Evolutionary conservation across 2,329 filamentous ascomycete species (phyloP).

Genomic region (Sphaerulina musiva): DNA sequence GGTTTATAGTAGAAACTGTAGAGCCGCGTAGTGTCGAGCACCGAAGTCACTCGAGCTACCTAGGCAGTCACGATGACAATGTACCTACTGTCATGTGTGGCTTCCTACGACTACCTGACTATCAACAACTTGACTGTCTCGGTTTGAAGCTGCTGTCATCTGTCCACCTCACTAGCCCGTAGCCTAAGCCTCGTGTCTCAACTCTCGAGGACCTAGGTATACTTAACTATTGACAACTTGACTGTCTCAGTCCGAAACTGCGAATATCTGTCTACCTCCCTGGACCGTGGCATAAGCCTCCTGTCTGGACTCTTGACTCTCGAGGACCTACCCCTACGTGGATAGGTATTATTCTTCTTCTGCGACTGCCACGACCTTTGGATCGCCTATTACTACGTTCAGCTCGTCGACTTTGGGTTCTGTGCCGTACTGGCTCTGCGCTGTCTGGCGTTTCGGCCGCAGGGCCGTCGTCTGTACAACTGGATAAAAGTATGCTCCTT

Average conservation of each 20-base stretch:
- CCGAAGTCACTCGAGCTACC: too few species aligned
- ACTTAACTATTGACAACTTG: background rate
- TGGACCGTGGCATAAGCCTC: background rate
- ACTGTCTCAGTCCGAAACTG: background rate
- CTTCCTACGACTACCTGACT: too few species aligned
- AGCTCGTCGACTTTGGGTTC: constrained; percentile 25
- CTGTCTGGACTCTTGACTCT: background rate
- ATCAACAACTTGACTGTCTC: too few species aligned
- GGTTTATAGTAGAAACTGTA: too few species aligned
- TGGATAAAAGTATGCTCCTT: constrained; percentile 58
- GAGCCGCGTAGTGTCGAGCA: too few species aligned
- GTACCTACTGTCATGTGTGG: too few species aligned
- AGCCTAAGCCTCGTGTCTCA: too few species aligned
- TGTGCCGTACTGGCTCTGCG: constrained; percentile 32
- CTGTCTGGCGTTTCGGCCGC: constrained; percentile 40
- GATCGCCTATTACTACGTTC: constrained; percentile 23
- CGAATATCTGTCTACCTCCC: too few species aligned
- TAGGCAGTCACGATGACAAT: too few species aligned
- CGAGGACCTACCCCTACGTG: background rate
- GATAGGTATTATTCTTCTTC: background rate
- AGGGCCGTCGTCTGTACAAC: constrained; percentile 53
- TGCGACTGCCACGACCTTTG: constrained; percentile 11
- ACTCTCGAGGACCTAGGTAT: background rate
- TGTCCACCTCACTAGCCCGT: too few species aligned
- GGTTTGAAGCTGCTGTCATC: too few species aligned